Base-by-base conservation (phyloP, 306 rosid genomes). In the Comarum palustre region DNA sequence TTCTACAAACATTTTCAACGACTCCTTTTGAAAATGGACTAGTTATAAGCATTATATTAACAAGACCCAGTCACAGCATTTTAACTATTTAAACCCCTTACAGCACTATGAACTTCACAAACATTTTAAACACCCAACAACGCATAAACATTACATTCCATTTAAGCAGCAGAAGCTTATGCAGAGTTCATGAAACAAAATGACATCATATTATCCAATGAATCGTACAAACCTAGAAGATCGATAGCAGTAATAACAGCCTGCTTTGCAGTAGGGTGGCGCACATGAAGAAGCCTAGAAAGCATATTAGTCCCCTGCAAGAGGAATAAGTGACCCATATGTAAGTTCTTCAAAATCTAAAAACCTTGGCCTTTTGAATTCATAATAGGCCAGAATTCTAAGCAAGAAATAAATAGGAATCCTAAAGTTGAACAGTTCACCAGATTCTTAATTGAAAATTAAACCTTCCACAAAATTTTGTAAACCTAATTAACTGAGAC, bases 181-280 rank as follows among this genome's bases (percentile, higher is more conserved):
- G 39, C 4, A 29, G 19, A 14, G 39, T 29, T 72, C 19, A 54
- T 25, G 8, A 25, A 76, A 9, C 8, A 78, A 31, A 39, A 68
- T 16, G 43, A 20, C 60, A 31, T 19, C 43, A 57, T 39, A 48
- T 39, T 61, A 6, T 70, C 22, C 41, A 58, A 61, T 38, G 36
- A 66, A 46, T 70, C 59, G 19, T 15, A 79, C 85, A 68, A 59
- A 93, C 98, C 98, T 79, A 91, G 85, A 78, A 93, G 89, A 86
- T 91, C 94, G 71, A 93, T 93, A 74, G 98, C 97, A 47, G 96
- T 89, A 76, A 93, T 93, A 71, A 93, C 98, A 24, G 98, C 98
- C 87, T 91, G 96, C 89, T 93, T 93, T 73, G 97, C 97, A 65
- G 82, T 87, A 46, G 97, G 98, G 64, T 87, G 85, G 42, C 90